Evolutionary conservation across 768 basidiomycete genomes (phyloP).

Genomic region (Phanerochaete carnosa): DNA sequence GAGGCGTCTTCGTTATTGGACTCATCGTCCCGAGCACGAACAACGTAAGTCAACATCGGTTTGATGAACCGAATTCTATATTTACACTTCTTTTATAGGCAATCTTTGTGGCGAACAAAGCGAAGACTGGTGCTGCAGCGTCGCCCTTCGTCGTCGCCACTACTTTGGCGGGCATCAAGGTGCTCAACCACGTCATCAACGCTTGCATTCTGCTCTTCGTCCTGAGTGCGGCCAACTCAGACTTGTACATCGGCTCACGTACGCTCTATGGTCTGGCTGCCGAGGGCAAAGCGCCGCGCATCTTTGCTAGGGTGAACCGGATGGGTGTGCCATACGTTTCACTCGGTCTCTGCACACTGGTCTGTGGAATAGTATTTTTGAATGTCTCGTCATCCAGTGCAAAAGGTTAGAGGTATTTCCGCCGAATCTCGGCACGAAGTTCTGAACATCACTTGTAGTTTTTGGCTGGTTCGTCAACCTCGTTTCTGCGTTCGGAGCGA

Average conservation of each 20-base stretch:
- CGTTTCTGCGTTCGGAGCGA: slow-evolving; percentile 39
- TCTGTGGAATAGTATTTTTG: slow-evolving; percentile 57
- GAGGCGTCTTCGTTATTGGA: slow-evolving; percentile 69
- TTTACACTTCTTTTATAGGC: slow-evolving; percentile 12
- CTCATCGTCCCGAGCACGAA: slow-evolving; percentile 64
- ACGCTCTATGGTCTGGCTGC: slow-evolving; percentile 45
- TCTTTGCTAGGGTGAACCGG: slow-evolving; percentile 35
- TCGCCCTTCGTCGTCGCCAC: slow-evolving; percentile 61
- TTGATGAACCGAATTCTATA: background rate
- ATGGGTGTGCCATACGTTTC: slow-evolving; percentile 36
- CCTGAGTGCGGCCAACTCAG: slow-evolving; percentile 59
- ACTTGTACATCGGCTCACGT: slow-evolving; percentile 52
- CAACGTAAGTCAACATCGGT: slow-evolving; percentile 27
- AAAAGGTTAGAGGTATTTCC: slow-evolving; percentile 35
- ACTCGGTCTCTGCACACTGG: slow-evolving; percentile 48
- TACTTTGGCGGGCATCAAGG: slow-evolving; percentile 50
- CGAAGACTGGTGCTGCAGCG: slow-evolving; percentile 48
- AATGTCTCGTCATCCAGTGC: slow-evolving; percentile 50
- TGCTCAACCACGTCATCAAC: slow-evolving; percentile 63
- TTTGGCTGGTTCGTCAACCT: slow-evolving; percentile 39
- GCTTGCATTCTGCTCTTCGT: slow-evolving; percentile 61
- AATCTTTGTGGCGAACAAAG: slow-evolving; percentile 38
- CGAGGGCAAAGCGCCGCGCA: slow-evolving; percentile 43
- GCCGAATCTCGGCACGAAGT: background rate
- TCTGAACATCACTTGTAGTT: slow-evolving; percentile 12